Conservation (phyloP, 2,329 filamentous ascomycete species). For the Myrmaecium sp. region DNA sequence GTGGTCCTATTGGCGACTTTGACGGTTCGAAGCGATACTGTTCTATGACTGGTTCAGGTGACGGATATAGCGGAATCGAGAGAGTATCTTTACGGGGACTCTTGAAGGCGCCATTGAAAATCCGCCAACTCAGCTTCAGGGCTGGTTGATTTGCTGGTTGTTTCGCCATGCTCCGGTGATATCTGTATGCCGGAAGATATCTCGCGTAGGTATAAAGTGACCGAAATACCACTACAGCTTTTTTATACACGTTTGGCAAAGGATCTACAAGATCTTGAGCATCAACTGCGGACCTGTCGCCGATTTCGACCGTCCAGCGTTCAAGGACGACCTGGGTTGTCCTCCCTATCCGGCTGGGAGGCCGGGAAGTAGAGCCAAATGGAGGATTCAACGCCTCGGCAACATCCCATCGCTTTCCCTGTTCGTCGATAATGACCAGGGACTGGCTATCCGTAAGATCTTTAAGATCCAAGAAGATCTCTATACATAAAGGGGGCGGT, state of each 20-base stretch:
- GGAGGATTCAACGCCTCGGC: constrained; percentile 60
- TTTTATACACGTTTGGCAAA: constrained; percentile 88
- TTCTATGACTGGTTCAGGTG: constrained; percentile 38
- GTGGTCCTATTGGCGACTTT: constrained; percentile 70
- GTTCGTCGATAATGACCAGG: constrained; percentile 72
- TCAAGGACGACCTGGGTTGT: constrained; percentile 68
- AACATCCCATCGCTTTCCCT: constrained; percentile 87
- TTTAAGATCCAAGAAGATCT: constrained; percentile 73
- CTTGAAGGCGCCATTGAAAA: constrained; percentile 43
- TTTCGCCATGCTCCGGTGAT: constrained; percentile 59
- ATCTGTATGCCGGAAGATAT: constrained; percentile 73
- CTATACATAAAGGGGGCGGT: constrained; percentile 73
- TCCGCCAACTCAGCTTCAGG: constrained; percentile 64
- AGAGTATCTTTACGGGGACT: constrained; percentile 49
- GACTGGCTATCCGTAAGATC: constrained; percentile 69
- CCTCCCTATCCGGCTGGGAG: constrained; percentile 27
- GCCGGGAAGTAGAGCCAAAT: constrained; percentile 27
- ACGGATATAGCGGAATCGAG: constrained; percentile 49
- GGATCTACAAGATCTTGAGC: constrained; percentile 40
- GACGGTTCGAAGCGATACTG: constrained; percentile 69
- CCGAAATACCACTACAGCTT: constrained; percentile 85
- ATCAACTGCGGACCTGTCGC: constrained; percentile 36
- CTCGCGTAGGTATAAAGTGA: constrained; percentile 71
- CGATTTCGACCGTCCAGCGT: constrained; percentile 76
- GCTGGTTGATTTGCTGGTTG: constrained; percentile 42